phyloP scores from a whole-genome alignment of 169 alveolate genomes.

The Eimeria brunetti region DNA sequence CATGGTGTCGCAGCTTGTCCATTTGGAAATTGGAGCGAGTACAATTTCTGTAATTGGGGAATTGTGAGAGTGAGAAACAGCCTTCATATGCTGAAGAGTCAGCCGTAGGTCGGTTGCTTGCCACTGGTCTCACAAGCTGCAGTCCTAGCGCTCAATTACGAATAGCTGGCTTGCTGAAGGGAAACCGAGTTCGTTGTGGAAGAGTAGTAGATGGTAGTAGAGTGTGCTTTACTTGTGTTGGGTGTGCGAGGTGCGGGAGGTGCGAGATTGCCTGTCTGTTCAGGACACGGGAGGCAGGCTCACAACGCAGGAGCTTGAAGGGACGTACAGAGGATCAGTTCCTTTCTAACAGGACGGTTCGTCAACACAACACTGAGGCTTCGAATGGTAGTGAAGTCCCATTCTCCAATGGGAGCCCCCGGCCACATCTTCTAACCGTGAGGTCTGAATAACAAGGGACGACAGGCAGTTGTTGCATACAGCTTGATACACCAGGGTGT shows the following conservation, averaged over 20 bases:
- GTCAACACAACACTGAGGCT: background rate
- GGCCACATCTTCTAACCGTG: background rate
- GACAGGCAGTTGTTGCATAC: background rate
- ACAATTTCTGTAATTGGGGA: background rate
- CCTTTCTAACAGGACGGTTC: background rate
- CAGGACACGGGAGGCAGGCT: background rate
- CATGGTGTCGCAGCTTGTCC: background rate
- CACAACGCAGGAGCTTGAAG: background rate
- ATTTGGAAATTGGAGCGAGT: background rate
- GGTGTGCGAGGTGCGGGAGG: no score
- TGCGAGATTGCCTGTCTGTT: background rate
- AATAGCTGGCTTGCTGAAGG: background rate
- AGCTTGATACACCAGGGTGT: no score
- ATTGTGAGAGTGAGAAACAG: background rate
- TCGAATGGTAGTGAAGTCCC: background rate
- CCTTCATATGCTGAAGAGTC: background rate
- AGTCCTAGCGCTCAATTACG: background rate
- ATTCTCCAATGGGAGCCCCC: background rate
- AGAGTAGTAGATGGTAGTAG: no score
- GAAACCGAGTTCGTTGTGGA: background rate
- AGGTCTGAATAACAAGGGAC: background rate
- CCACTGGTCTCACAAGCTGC: background rate
- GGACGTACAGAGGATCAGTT: background rate
- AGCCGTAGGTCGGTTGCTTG: background rate
- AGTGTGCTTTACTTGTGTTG: no score